Evolutionary conservation across 805 yeast genomes (phyloP), one percentile per base, ranked within the genome.

Genomic region (Cyberlindnera americana): DNA sequence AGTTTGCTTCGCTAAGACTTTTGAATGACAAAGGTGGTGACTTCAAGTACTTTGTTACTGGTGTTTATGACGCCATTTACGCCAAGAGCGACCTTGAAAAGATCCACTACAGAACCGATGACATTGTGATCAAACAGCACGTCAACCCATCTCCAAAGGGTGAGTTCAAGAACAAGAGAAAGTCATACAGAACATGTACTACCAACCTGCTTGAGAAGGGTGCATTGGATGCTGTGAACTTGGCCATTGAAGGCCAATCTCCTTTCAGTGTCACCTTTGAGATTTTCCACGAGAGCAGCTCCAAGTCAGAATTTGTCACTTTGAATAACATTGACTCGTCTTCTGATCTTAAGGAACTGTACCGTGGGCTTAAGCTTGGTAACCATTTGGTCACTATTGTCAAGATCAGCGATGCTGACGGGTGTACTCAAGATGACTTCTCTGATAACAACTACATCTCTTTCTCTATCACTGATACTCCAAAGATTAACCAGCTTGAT

Each of bases 381-480:
- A 75, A 77, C 27, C 90, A 87, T 55, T 51, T 70, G 11, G 64
- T 91, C 3, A 65, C 76, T 0, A 66, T 91, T 19, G 67, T 67
- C 19, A 72, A 73, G 41, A 68, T 90, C 12, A 54, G 59, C 5
- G 97, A 91, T 61, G 70, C 73, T 1, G 77, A 77, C 50, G 93
- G 90, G 0, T 91, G 98, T 60, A 46, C 57, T 4, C 69, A 71
- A 29, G 73, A 64, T 19, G 64, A 66, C 5, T 64, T 75, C 41
- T 41, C 67, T n/a, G 60, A 52, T 9, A 54, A 62, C n/a, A 67
- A 77, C 38, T 65, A 63, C 35, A 70, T 75, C 19, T 62, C 69
- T 13, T 69, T 90, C 33, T 72, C 78, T 1, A 78, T 90, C 7
- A 80, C 91, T 2, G 90, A 85, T 49, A 79, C 81, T 9, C 96